phyloP scores from a whole-genome alignment of 2,329 filamentous ascomycete species.

The Pseudogymnoascus sp. region DNA sequence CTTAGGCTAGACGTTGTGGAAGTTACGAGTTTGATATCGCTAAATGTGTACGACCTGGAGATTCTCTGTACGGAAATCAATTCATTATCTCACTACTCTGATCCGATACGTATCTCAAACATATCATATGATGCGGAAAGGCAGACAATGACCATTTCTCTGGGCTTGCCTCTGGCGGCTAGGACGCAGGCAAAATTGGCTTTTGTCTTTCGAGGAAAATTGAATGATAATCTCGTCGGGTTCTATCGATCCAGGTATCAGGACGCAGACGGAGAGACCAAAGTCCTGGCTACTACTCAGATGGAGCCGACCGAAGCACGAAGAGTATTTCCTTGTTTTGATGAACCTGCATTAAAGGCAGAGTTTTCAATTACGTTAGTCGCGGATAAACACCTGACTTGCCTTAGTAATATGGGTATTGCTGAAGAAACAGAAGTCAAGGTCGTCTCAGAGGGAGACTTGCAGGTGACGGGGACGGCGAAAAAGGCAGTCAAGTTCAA shows the following conservation, averaged over 20 bases:
- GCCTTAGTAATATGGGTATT: slow-evolving; percentile 62
- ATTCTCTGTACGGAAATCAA: no score
- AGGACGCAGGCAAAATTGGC: no score
- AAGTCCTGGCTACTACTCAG: slow-evolving; percentile 61
- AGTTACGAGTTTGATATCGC: no score
- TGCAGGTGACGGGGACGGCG: slow-evolving; percentile 36
- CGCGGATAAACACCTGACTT: slow-evolving; percentile 59
- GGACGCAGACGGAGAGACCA: slow-evolving; percentile 49
- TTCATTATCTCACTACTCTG: no score
- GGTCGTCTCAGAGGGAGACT: no score
- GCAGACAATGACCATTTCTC: no score
- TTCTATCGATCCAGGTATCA: slow-evolving; percentile 66
- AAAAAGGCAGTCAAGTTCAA: slow-evolving; percentile 63
- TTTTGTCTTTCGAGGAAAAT: slow-evolving; percentile 34
- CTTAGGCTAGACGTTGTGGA: no score
- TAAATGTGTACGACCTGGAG: no score
- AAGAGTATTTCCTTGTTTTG: slow-evolving; percentile 62
- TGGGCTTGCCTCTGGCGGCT: no score
- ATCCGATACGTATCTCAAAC: no score
- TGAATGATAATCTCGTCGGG: slow-evolving; percentile 40
- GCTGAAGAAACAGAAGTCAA: neutral
- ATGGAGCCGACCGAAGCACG: slow-evolving; percentile 66
- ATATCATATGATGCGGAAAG: no score
- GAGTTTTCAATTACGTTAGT: slow-evolving; percentile 61
- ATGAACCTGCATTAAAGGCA: slow-evolving; percentile 65